Conservation (phyloP, 768 basidiomycete species). For the Leucocoprinus sp. region DNA sequence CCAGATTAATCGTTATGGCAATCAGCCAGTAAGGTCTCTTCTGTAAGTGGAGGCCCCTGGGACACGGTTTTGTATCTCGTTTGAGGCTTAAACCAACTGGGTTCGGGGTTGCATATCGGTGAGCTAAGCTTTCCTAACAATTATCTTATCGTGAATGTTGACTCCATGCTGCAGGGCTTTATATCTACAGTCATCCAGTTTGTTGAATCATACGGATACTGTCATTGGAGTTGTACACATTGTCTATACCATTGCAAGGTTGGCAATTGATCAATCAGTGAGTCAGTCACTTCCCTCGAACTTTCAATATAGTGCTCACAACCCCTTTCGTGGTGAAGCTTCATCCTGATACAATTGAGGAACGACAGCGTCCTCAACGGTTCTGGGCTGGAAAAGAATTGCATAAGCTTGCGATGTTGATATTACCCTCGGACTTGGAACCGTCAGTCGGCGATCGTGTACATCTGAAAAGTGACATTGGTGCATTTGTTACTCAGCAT, state of each 20-base stretch:
- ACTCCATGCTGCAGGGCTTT: constrained; percentile 43
- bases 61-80: constrained; percentile 56
- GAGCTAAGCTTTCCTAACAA: constrained; percentile 40
- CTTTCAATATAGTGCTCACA: background rate
- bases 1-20: constrained; percentile 16
- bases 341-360: constrained; percentile 43
- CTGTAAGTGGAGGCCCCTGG: constrained; percentile 29
- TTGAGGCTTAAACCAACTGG: constrained; percentile 72
- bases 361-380: constrained; percentile 55
- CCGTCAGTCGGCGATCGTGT: constrained; percentile 73
- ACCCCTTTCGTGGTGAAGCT: constrained; percentile 53
- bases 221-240: constrained; percentile 70
- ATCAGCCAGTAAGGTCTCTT: constrained; percentile 24
- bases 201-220: constrained; percentile 46
- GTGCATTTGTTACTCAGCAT: constrained; percentile 52
- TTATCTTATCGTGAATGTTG: background rate
- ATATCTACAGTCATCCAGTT: constrained; percentile 33
- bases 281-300: constrained; percentile 17
- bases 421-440: constrained; percentile 49
- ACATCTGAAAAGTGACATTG: constrained; percentile 41
- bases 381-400: constrained; percentile 71
- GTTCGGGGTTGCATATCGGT: constrained; percentile 67
- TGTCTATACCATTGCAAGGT: constrained; percentile 76
- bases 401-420: constrained; percentile 52
- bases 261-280: constrained; percentile 85